These are phyloP conservation scores for Acidomyces sp. DNA, from an alignment of 495 filamentous ascomycete genomes.

Conservation along the genomic window DNA sequence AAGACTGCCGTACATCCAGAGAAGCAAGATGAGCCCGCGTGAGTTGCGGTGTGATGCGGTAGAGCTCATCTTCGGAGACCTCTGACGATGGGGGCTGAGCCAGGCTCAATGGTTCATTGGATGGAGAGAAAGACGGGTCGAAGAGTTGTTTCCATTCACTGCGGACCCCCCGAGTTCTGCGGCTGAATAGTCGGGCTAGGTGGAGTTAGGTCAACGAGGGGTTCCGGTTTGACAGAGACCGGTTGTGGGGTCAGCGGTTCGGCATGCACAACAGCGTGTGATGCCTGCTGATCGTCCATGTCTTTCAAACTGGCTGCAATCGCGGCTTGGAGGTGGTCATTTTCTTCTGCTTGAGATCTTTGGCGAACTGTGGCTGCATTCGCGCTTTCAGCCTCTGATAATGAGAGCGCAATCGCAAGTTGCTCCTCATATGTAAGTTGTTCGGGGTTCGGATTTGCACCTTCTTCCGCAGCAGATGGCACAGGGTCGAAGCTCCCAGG, in stretches of 20 bases:
- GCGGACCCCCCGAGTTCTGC: neutral
- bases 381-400: conserved; percentile 17
- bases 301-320: conserved; percentile 17
- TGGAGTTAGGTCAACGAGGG: conserved; percentile 13
- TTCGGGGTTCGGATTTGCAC: too few species aligned
- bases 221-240: neutral
- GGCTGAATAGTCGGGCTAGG: conserved; percentile 2
- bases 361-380: conserved; percentile 5
- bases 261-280: conserved; percentile 4
- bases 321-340: conserved; percentile 12
- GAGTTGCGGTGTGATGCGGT: conserved; percentile 15
- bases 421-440: conserved; percentile 19
- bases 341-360: neutral
- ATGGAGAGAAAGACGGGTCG: conserved; percentile 1
- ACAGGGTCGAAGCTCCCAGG: conserved; percentile 10
- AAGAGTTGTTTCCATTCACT: conserved; percentile 10
- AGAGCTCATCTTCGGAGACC: conserved; percentile 12
- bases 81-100: neutral
- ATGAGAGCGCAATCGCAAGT: conserved; percentile 17
- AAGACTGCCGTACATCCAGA: conserved; percentile 2
- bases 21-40: conserved; percentile 16
- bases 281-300: conserved; percentile 10
- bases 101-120: neutral
- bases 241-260: conserved; percentile 3
- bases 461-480: neutral